Evolutionary conservation across 2,329 filamentous ascomycete genomes (phyloP), one percentile per base, ranked within the genome.

Genomic region (Fusarium austroafricanum): DNA sequence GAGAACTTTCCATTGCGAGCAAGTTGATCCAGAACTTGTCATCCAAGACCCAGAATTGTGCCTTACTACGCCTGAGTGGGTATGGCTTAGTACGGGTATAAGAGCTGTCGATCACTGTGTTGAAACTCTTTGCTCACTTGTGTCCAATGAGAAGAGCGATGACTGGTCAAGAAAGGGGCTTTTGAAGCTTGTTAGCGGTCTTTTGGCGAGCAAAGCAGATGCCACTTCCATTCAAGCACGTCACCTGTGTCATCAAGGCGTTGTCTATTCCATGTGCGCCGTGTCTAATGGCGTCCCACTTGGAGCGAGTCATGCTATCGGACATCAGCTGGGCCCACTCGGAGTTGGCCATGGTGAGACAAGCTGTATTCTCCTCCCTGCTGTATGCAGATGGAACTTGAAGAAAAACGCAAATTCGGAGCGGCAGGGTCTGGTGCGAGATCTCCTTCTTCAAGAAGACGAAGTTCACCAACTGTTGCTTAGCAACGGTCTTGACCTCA

Each of bases 71-170:
- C 87, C 87, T 0, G 76, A 79, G 2, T 76, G 77, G 20, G 79
- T 87, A 20, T 90, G 87, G 87, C 76, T 89, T 2, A 84, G 83
- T 42, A 87, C 86, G 0, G 87, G 88, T 0, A 79, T 89, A 10
- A 79, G 86, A 10, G 81, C 83, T 0, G 80, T 89, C 0, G 86
- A 89, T 67, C 86, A 88, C 70, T 88, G 85, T 56, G 82, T 89
- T 6, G 86, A 89, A 74, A 83, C 83, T 2, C 72, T 86, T 6
- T 86, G 83, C 63, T 83, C 82, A 2, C 70, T 81, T 2, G 61
- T 71, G 3, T 81, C 83, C 11, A 71, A 74, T 10, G 73, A 75
- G 2, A 72, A 76, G 21, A 81, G 80, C 2, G 67, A 71, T 20
- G 40, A 38, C 0, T 67, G 55, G 52, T 55, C 68, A 1, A 39